These are phyloP conservation scores for Plantago ovata DNA, from an alignment of 257 asterid species.

Conservation along the genomic window DNA sequence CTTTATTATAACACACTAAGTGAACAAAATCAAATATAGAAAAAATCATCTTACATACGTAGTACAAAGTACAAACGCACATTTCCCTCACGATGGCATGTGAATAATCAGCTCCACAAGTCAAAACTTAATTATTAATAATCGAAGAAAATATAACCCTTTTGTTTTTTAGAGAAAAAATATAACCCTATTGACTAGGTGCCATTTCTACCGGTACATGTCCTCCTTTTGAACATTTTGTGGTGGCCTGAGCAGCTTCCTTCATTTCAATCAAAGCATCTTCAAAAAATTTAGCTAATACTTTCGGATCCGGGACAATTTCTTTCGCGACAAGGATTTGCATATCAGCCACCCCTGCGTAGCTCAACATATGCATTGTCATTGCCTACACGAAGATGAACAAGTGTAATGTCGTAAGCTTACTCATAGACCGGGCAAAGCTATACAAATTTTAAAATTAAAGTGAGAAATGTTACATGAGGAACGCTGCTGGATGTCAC, in stretches of 20 bases:
- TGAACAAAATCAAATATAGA: no score
- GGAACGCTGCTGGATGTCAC: conserved; percentile 57
- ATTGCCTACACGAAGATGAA: conserved; percentile 46
- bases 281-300: conserved; percentile 63
- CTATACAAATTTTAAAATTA: not conserved
- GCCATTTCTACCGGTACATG: not conserved
- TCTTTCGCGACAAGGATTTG: conserved; percentile 83
- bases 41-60: no score
- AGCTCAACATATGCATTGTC: conserved; percentile 87
- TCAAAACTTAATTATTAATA: no score
- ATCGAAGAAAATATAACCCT: no score
- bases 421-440: no score
- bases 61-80: no score
- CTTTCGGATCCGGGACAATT: conserved; percentile 61
- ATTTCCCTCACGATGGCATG: no score
- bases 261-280: conserved; percentile 66
- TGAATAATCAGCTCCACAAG: no score
- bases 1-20: no score
- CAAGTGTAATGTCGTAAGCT: not conserved
- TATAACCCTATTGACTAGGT: no score
- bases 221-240: conserved; percentile 3
- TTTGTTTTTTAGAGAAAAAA: no score
- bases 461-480: conserved; percentile 41
- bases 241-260: conserved; percentile 32
- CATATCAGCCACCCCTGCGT: conserved; percentile 64